Evolutionary conservation across 2,329 filamentous ascomycete genomes (phyloP), one percentile per base, ranked within the genome.

Genomic region (Venturia asperata): DNA sequence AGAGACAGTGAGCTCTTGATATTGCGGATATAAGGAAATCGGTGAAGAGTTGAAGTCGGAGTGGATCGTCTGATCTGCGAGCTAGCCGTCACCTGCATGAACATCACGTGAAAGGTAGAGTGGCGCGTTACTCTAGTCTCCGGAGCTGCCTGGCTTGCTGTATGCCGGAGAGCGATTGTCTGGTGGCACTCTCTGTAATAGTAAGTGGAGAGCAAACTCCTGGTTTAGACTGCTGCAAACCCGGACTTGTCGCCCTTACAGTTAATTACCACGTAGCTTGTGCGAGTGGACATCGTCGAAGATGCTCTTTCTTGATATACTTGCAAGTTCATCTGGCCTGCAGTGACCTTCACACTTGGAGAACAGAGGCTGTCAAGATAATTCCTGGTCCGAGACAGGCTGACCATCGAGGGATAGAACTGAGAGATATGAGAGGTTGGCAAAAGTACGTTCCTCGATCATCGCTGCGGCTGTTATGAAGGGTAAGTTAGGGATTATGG

Each of bases 241-340:
- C n/a, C n/a, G n/a, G n/a, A n/a, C n/a, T n/a, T n/a, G n/a, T n/a
- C n/a, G n/a, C n/a, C n/a, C n/a, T n/a, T n/a, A n/a, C n/a, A n/a
- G n/a, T n/a, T n/a, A 34, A 34, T 34, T 34, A 34, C 30, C 30
- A 34, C 6, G 30, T 3, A 6, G 30, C n/a, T 27, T 52, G 47
- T 24, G 47, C n/a, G 27, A 1, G 56, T 17, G 27, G 56, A 11
- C 15, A 15, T 39, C 2, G 56, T 21, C 19, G 30, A n/a, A n/a
- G 27, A 15, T 60, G 3, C 56, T n/a, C 17, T 17, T n/a, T n/a
- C 17, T 17, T 17, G 42, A 45, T 9, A 43, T 24, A 5, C 3
- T 61, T 41, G 74, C 24, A 74, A 72, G 1, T 73, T 64, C 3
- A 70, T 52, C 6, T 24, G n/a, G 24, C 41, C 41, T 21, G 55